phyloP scores from a whole-genome alignment of 129 eudicot species.

The Lactuca sativa region DNA sequence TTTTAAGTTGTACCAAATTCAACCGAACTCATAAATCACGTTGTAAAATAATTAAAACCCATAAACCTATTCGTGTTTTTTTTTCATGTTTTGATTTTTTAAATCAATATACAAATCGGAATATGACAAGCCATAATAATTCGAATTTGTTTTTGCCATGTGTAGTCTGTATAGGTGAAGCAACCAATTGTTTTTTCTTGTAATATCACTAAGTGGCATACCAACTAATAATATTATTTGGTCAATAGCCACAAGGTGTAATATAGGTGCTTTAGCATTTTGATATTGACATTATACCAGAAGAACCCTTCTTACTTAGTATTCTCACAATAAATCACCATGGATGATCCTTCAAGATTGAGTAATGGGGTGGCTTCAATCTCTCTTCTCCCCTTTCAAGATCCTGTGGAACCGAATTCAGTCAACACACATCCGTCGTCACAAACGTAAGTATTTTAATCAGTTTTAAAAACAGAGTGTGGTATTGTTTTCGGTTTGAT shows the following conservation, averaged over 20 bases:
- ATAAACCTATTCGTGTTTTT: too few relatives aligned
- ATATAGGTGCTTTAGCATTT: constrained; percentile 25
- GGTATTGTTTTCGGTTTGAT: not conserved
- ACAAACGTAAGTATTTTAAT: constrained; percentile 37
- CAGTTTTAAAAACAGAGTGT: not conserved
- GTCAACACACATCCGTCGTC: constrained; percentile 11
- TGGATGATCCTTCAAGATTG: constrained; percentile 15
- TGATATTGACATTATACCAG: constrained; percentile 57
- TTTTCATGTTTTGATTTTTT: too few relatives aligned
- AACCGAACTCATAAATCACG: not conserved
- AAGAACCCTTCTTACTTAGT: constrained; percentile 22
- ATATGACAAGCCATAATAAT: not conserved
- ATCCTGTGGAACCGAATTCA: constrained; percentile 49
- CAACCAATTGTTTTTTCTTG: constrained; percentile 17
- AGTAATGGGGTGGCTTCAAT: constrained; percentile 71
- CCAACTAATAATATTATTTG: constrained; percentile 35
- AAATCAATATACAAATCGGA: too few relatives aligned
- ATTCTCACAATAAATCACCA: constrained; percentile 23
- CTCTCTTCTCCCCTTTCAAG: constrained; percentile 63
- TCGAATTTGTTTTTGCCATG: not conserved
- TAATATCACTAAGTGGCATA: constrained; percentile 23
- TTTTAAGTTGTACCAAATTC: not conserved
- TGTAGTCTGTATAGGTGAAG: constrained; percentile 30
- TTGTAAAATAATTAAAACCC: too few relatives aligned
- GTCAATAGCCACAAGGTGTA: constrained; percentile 26